Base-by-base conservation (phyloP, 768 basidiomycete genomes). In the Suillus luteus region DNA sequence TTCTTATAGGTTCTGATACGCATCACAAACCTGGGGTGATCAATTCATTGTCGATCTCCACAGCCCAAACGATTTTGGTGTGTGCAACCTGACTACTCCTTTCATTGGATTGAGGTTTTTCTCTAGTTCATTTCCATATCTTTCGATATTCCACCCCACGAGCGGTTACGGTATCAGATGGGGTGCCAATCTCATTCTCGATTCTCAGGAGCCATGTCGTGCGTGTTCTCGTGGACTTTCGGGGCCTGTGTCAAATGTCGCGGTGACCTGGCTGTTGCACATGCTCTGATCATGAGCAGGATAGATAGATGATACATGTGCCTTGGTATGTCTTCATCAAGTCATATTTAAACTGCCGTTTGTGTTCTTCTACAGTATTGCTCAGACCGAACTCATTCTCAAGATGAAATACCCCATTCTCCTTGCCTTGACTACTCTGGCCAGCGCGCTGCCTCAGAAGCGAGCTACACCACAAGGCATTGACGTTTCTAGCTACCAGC, bases 401-500 rank as follows among this genome's bases (percentile, higher is more conserved):
- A 37, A 0, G 7, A 75, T 74, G 73, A 75, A 70, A 38, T 66
- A 27, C 54, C 55, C 72, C 31, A 46, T 63, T 31, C 44, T 60
- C 35, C 64, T 74, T 24, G 61, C 63, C 33, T 51, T 73, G 17
- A 60, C 64, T 63, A 40, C 68, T 1, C 59, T 73, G 15, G 61
- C 62, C 8, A 67, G 52, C 24, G 72, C 69, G 14, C 65, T 59
- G 14, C 66, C 66, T 8, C 46, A 63, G 52, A 69, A 71, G 62
- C 80, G 80, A 14, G 77, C 81, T 7, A 51, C 71, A 10, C 83
- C 81, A 44, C 68, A 77, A 61, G 86, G 86, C 19, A 83, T 86
- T 55, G 86, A 88, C 64, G 82, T 88, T 62, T 86, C 86, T 12
- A 58, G 69, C 69, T 82, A 76, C 55, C 86, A 88, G 64, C 68